phyloP scores from a whole-genome alignment of 768 basidiomycete species.

The Neoboletus magnificus region DNA sequence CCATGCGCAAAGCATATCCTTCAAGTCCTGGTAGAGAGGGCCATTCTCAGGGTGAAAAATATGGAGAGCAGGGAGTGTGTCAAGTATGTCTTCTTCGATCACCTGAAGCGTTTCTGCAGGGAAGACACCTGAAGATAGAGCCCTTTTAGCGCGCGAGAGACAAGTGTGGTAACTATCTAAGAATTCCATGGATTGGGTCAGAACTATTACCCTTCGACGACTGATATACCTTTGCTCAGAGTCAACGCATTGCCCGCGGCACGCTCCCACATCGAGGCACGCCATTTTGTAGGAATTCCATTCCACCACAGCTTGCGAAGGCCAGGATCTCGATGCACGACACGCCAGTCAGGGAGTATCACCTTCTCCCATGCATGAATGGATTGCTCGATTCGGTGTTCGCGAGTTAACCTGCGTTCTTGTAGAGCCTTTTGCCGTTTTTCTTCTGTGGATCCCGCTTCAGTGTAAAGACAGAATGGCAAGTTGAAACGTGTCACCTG shows the following conservation, averaged over 20 bases:
- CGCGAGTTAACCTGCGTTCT: constrained; percentile 61
- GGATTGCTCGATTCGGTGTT: constrained; percentile 66
- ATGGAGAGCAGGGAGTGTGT: constrained; percentile 73
- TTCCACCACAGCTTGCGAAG: constrained; percentile 82
- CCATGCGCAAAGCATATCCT: constrained; percentile 85
- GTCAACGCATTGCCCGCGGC: constrained; percentile 84
- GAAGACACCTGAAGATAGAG: constrained; percentile 61
- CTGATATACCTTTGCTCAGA: constrained; percentile 66
- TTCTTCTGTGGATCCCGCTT: constrained; percentile 48
- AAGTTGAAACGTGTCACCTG: constrained; percentile 47
- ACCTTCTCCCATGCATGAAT: constrained; percentile 73
- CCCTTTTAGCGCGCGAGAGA: constrained; percentile 69
- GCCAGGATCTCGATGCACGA: constrained; percentile 60
- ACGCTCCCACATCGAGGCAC: constrained; percentile 78
- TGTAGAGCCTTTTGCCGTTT: constrained; percentile 61
- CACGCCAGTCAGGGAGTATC: constrained; percentile 80
- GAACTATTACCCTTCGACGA: constrained; percentile 1
- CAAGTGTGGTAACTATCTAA: constrained; percentile 68
- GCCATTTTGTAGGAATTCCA: constrained; percentile 79
- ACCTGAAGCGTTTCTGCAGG: constrained; percentile 56
- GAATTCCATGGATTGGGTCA: not conserved
- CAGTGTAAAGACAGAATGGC: not conserved
- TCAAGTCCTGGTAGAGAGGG: constrained; percentile 77
- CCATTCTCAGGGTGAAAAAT: constrained; percentile 76
- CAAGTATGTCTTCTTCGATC: constrained; percentile 73